Evolutionary conservation across 495 filamentous ascomycete genomes (phyloP), one percentile per base, ranked within the genome.

Genomic region (Patellaria atrata): DNA sequence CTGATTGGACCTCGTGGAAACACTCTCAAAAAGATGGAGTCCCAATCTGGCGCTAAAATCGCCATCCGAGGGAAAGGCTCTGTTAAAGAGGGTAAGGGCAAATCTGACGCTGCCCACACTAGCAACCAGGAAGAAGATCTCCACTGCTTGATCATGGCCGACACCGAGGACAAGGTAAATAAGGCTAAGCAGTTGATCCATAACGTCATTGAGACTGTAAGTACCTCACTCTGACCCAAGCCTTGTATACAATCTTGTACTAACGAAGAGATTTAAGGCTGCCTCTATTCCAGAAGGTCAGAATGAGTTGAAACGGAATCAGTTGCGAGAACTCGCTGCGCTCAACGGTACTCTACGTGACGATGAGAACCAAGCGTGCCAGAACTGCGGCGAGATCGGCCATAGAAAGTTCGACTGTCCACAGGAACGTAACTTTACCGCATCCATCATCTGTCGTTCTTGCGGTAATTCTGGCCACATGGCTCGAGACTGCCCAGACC

Each of bases 41-140:
- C 78, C 49, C 84, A 96, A 64, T 97, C 89, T 27, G 73, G 76
- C 29, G 89, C 89, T 55, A 97, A 97, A 56, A 97, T 97, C 64
- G 89, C 89, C 44, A 97, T 97, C 47, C 86, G 89, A 52, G 89
- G 89, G 64, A 97, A 96, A 65, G 89, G 89, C 54, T 97, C 89
- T 51, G 89, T 97, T 52, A 97, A 97, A 64, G 89, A 97, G 70
- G 89, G 89, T 65, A 97, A 97, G 53, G 89, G 89, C 51, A 85
- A 85, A 51, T 94, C 87, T 65, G 89, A 97, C 53, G 85, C 89
- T 41, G 89, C 89, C 62, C 86, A 94, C 67, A 83, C 84, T 62
- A 94, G 86, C 67, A 96, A 97, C 67, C 89, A 94, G 71, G 89
- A 97, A 65, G 89, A 97, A 63, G 89, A 97, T 63, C 68, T 97